Evolutionary conservation across 2,329 filamentous ascomycete species (phyloP), one percentile per base, ranked within the genome.

Genomic region (Calonectria crousiana): DNA sequence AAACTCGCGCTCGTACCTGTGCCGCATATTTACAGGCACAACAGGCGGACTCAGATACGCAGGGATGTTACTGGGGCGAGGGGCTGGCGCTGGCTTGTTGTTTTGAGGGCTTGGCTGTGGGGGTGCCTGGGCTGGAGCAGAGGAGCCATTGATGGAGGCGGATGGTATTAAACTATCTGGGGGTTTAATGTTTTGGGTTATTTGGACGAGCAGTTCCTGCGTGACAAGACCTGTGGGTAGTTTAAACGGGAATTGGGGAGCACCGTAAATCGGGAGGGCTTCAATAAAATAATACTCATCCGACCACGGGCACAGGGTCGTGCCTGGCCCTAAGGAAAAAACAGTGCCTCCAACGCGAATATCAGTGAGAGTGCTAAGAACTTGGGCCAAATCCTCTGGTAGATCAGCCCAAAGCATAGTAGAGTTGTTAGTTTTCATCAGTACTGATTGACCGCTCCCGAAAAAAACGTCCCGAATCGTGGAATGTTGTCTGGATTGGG

Each of bases 231-330:
- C 44, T 3, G 38, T 65, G 9, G 74, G 67, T 6, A 74, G 28
- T 8, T 41, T 23, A 28, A 69, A 71, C 4, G 47, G 47, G 23
- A 58, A 71, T 23, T 34, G 56, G 8, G 28, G 32, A 8, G 8
- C 8, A 9, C 32, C 36, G 26, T 23, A 60, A 20, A 26, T 8
- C 28, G 56, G 32, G 13, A 64, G 13, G n/a, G 56, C 71, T 26
- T 71, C 67, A 20, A 73, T 36, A n/a, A 74, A 71, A 23, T 66
- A 75, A 20, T 32, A 62, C 1, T 74, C 41, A 16, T 41, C 38
- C n/a, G 71, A 68, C 74, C 71, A 75, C 3, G 67, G 71, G 23
- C 71, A 75, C 6, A 75, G 68, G 8, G 60, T 44, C 1, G 67
- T 75, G 4, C 23, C 38, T n/a, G 60, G 20, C 14, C 71, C 68